A percentile compares a stretch with the other conserved stretches of the same genome.
Conservation (phyloP, 139 green algal species). For the Mesotaenium endlicherianum region DNA sequence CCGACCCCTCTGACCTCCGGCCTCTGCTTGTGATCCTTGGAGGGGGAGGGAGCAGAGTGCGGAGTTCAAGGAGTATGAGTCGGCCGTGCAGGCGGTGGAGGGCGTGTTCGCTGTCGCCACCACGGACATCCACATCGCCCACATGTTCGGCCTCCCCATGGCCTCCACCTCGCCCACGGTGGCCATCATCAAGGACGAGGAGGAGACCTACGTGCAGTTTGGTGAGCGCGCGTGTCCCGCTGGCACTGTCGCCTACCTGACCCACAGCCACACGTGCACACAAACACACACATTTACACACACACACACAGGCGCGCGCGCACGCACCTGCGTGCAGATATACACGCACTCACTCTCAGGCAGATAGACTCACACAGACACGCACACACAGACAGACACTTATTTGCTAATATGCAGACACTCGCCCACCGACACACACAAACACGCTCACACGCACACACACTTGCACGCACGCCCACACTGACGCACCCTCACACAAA, state of each 20-base stretch:
- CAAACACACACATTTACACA: background rate
- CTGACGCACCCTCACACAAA: no score
- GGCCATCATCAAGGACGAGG: conserved; percentile 27
- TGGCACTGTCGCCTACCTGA: background rate
- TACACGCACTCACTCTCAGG: background rate
- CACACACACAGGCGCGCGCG: background rate
- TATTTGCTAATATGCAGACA: no score
- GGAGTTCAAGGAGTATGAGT: conserved; percentile 5
- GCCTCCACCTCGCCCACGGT: conserved; percentile 6
- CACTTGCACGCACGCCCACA: no score
- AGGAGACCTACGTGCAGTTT: conserved; percentile 17
- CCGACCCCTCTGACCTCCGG: background rate
- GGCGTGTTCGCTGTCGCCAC: conserved; percentile 16
- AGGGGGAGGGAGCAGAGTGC: background rate
- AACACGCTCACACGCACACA: no score
- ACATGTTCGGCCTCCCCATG: background rate
- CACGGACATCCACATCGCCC: conserved; percentile 8
- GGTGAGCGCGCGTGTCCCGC: background rate
- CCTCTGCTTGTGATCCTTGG: background rate
- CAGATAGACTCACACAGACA: background rate
- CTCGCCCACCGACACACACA: no score
- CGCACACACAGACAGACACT: background rate
- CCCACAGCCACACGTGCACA: background rate
- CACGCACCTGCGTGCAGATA: background rate
- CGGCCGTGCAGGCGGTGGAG: background rate